Conservation (phyloP, 2,329 filamentous ascomycete genomes). For the Phyllosticta citribraziliensis region DNA sequence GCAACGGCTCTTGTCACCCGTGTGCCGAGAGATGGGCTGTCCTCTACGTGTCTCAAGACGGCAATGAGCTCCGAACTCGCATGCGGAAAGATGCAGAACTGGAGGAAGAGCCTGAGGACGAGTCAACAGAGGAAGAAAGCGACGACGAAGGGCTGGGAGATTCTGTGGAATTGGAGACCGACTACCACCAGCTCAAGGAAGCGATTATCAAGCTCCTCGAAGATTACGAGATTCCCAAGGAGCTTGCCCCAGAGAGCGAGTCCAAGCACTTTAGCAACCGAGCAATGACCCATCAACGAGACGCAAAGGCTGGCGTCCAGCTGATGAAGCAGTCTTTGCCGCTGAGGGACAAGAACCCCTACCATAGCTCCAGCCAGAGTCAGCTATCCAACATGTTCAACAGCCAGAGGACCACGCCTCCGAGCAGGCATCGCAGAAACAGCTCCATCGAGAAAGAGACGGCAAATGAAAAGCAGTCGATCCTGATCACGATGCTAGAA, state of each 20-base stretch:
- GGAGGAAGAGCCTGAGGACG: slow-evolving; percentile 53
- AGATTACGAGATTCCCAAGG: slow-evolving; percentile 70
- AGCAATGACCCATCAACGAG: slow-evolving; percentile 40
- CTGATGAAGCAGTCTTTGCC: background rate
- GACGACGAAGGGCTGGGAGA: slow-evolving; percentile 35
- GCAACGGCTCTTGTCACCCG: slow-evolving; percentile 62
- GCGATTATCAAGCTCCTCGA: slow-evolving; percentile 72
- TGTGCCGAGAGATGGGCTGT: slow-evolving; percentile 78
- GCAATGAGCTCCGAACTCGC: slow-evolving; percentile 56
- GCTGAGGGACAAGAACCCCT: slow-evolving; percentile 44
- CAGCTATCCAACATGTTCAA: slow-evolving; percentile 30
- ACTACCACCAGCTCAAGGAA: slow-evolving; percentile 71
- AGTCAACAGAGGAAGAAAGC: slow-evolving; percentile 41
- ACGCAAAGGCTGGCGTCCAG: slow-evolving; percentile 14
- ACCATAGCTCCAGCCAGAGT: slow-evolving; percentile 27
- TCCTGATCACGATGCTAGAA: slow-evolving; percentile 63
- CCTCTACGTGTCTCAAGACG: slow-evolving; percentile 66
- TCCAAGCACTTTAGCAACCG: slow-evolving; percentile 62
- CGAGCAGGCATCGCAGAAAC: slow-evolving; percentile 24
- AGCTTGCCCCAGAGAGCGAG: slow-evolving; percentile 48
- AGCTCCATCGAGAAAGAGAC: slow-evolving; percentile 24
- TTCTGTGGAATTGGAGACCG: slow-evolving; percentile 57
- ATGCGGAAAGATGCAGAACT: slow-evolving; percentile 64
- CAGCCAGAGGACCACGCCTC: slow-evolving; percentile 24
- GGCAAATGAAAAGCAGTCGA: slow-evolving; percentile 32